Conservation (phyloP, 345 rosid species). For the Salix koriyanagi region DNA sequence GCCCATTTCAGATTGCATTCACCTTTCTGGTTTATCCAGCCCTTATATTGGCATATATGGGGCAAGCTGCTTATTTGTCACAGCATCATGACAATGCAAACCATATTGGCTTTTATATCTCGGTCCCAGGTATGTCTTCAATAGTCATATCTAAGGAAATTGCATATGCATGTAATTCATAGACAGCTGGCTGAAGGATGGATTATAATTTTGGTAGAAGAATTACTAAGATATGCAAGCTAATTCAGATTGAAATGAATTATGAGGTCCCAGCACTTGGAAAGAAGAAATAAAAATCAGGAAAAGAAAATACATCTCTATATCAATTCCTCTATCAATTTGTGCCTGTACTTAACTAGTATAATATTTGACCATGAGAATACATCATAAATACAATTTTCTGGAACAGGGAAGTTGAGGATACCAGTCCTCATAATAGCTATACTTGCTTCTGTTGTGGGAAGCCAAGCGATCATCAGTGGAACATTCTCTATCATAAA, state of each 20-base stretch:
- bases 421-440: slow-evolving; percentile 85
- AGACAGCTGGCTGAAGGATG: not conserved
- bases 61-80: slow-evolving; percentile 97
- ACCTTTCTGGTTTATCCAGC: slow-evolving; percentile 96
- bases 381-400: slow-evolving; percentile 1
- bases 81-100: slow-evolving; percentile 64
- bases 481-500: slow-evolving; percentile 98
- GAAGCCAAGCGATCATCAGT: slow-evolving; percentile 98
- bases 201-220: not conserved
- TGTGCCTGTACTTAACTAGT: not conserved
- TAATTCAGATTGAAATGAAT: not conserved
- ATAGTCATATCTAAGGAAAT: not conserved
- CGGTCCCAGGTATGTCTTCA: slow-evolving; percentile 67
- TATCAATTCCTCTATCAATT: not conserved
- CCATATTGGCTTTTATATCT: slow-evolving; percentile 74
- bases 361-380: not conserved
- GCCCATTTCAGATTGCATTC: slow-evolving; percentile 71
- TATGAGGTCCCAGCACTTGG: too few relatives aligned
- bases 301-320: not conserved
- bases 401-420: slow-evolving; percentile 58
- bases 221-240: not conserved
- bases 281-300: not conserved
- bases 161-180: not conserved
- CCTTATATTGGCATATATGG: slow-evolving; percentile 95
- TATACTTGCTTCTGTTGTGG: slow-evolving; percentile 95